These are phyloP conservation scores for Auricularia sp. DNA, from an alignment of 768 basidiomycete genomes.

Conservation along the genomic window DNA sequence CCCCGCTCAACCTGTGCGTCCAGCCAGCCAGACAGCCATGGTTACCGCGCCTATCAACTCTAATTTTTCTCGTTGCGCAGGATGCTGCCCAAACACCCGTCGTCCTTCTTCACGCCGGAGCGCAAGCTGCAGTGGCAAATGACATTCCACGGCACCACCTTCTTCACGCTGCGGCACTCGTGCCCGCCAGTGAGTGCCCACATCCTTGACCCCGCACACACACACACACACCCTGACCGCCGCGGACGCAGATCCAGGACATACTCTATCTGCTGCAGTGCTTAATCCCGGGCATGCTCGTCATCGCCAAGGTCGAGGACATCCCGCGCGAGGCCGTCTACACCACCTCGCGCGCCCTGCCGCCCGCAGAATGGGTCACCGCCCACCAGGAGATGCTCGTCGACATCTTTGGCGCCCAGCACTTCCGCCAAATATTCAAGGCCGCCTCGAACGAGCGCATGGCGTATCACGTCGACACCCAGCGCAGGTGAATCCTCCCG, in stretches of 20 bases:
- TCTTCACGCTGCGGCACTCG: not conserved
- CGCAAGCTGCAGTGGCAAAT: constrained; percentile 81
- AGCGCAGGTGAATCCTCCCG: not conserved
- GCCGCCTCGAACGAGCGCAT: constrained; percentile 62
- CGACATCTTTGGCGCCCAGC: constrained; percentile 63
- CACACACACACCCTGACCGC: not conserved
- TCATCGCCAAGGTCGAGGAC: constrained; percentile 59
- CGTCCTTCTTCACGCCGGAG: constrained; percentile 79
- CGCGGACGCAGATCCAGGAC: constrained; percentile 22
- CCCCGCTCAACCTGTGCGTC: constrained; percentile 66
- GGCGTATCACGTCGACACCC: constrained; percentile 26
- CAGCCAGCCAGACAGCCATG: constrained; percentile 28
- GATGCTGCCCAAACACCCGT: constrained; percentile 59
- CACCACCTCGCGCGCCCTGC: constrained; percentile 67
- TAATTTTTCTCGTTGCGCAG: not conserved
- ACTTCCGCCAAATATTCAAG: constrained; percentile 60
- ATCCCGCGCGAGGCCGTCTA: constrained; percentile 54
- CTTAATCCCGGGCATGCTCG: constrained; percentile 61
- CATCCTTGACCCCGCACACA: not conserved
- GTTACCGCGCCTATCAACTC: not conserved
- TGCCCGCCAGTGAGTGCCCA: not conserved
- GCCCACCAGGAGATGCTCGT: constrained; percentile 55
- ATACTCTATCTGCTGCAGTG: constrained; percentile 61
- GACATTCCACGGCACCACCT: constrained; percentile 41
- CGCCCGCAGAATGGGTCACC: constrained; percentile 67